Evolutionary conservation across 2,329 filamentous ascomycete genomes (phyloP), one percentile per base, ranked within the genome.

Genomic region (Calonectria henricotiae): DNA sequence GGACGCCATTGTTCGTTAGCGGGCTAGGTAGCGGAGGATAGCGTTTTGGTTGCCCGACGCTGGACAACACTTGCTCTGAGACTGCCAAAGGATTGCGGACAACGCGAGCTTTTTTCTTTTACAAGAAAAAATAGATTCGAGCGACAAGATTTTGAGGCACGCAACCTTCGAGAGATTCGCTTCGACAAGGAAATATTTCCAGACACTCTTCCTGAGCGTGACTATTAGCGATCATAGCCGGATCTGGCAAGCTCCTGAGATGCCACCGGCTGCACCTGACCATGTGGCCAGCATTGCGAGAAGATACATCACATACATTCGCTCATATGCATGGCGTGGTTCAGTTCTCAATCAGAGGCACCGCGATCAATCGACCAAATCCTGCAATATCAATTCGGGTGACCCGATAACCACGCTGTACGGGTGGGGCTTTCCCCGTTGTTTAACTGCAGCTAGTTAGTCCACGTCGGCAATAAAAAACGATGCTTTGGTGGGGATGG

Each of bases 261-360:
- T 58, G 32, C 51, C 20, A n/a, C 12, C 32, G 15, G 12, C 20
- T 39, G 51, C 51, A 58, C 20, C 51, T 58, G 51, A 58, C 51
- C 51, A 58, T 17, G 51, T 37, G 35, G 20, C 51, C 51, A 58
- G 20, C 51, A 39, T 39, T 15, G 32, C 20, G 35, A 58, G 35
- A 11, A 20, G 35, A 39, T 58, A 58, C 51, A 58, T 58, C 51
- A 39, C 8, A 58, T 58, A 37, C 51, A 58, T 37, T 58, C 32
- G 13, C 32, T 17, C 37, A 20, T 30, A 39, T 58, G 51, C 51
- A 58, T 58, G 51, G 51, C 35, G 51, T 25, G 32, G 51, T 39
- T 58, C 51, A 58, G 25, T 58, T 58, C 51, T 32, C 51, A 58
- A 58, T 58, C 51, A 37, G 35, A 58, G 23, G 32, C 20, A 37